Conservation (phyloP, 208 protist species). For the Wallacemonas rigidus region DNA sequence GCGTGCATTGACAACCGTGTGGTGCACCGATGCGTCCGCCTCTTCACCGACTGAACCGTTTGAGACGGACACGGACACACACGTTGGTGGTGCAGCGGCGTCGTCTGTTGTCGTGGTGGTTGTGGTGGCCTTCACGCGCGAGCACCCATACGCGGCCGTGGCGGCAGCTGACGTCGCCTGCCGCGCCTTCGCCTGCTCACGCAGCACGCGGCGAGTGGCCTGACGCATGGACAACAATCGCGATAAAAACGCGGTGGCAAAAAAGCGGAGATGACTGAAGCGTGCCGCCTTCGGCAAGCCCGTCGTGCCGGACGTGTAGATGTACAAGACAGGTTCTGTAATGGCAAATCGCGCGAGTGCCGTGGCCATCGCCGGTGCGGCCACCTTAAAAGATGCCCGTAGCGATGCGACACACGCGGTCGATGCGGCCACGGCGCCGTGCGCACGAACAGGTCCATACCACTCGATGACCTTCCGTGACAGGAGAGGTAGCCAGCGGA, state of each 20-base stretch:
- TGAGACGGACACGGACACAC: no score
- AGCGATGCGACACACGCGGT: background rate
- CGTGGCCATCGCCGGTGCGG: slow-evolving; percentile 10
- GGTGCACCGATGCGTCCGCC: background rate
- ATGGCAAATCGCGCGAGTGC: slow-evolving; percentile 40
- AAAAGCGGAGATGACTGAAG: slow-evolving; percentile 75
- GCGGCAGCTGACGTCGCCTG: background rate
- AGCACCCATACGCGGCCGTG: background rate
- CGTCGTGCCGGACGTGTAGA: slow-evolving; percentile 91
- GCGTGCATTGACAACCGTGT: background rate
- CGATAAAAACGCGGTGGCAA: slow-evolving; percentile 55
- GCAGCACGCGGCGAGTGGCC: slow-evolving; percentile 26
- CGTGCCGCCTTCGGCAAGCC: slow-evolving; percentile 82
- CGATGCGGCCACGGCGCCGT: background rate
- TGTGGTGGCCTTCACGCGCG: background rate
- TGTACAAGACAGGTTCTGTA: slow-evolving; percentile 63
- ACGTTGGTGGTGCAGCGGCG: background rate
- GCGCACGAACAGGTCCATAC: background rate
- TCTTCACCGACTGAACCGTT: no score
- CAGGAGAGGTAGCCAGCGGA: slow-evolving; percentile 10
- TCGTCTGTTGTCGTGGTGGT: background rate
- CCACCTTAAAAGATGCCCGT: background rate
- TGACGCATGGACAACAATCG: slow-evolving; percentile 37
- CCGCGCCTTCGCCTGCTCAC: slow-evolving; percentile 26
- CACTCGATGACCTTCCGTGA: slow-evolving; percentile 2